Conservation (phyloP, 495 filamentous ascomycete species). For the Rhypophila decipiens region DNA sequence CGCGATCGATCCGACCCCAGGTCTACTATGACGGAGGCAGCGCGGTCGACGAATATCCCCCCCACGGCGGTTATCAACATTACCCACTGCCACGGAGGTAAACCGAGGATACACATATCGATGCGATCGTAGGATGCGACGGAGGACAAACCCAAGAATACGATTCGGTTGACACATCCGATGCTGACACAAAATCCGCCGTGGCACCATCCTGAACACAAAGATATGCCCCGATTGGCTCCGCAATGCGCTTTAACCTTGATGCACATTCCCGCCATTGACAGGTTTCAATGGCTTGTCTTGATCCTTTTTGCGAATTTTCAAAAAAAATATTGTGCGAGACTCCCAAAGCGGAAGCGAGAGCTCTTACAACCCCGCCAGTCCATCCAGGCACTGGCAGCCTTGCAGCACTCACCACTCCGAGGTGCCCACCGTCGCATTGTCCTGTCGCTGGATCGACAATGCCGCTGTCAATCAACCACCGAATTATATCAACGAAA, state of each 20-base stretch:
- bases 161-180: not conserved
- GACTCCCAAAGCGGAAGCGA: too few species aligned
- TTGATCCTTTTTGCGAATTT: not conserved
- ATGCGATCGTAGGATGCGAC: constrained; percentile 4
- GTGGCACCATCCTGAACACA: not conserved
- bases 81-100: not conserved
- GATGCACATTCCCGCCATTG: not conserved
- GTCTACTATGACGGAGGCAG: constrained; percentile 18
- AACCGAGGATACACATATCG: not conserved
- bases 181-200: constrained; percentile 5
- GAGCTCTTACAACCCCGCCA: not conserved
- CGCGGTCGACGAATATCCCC: too few species aligned
- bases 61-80: not conserved
- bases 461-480: too few species aligned
- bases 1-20: constrained; percentile 18
- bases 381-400: constrained; percentile 13
- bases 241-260: not conserved
- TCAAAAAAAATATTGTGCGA: not conserved
- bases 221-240: not conserved
- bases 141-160: not conserved
- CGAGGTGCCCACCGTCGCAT: not conserved
- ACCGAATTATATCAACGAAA: too few species aligned
- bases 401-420: constrained; percentile 8
- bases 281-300: not conserved
- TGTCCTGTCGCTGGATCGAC: not conserved